Conservation (phyloP, 768 basidiomycete genomes). For the Lactarius sanguifluus region DNA sequence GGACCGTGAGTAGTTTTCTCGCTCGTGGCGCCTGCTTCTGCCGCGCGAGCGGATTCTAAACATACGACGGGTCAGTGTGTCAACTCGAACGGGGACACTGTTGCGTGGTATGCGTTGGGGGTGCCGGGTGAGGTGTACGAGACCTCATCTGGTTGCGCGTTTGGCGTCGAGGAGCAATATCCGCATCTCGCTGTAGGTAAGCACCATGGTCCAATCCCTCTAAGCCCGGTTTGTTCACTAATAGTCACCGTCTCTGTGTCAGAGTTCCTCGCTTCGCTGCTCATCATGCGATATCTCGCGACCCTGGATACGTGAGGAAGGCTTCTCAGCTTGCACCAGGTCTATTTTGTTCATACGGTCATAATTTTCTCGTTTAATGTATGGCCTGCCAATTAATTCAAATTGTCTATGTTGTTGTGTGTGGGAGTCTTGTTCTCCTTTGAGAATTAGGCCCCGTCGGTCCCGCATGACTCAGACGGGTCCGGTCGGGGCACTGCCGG, state of each 20-base stretch:
- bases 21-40: not conserved
- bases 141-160: constrained; percentile 57
- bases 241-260: constrained; percentile 15
- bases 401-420: not conserved
- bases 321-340: not conserved
- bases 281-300: constrained; percentile 64
- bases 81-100: constrained; percentile 48
- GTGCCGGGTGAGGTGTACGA: constrained; percentile 52
- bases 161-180: constrained; percentile 63
- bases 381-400: not conserved
- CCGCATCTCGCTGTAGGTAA: constrained; percentile 56
- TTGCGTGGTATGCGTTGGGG: constrained; percentile 63
- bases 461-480: not conserved
- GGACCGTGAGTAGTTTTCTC: constrained; percentile 50
- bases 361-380: not conserved
- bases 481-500: not conserved
- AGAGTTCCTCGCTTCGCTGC: constrained; percentile 62
- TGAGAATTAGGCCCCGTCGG: not conserved
- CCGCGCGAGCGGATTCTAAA: constrained; percentile 5
- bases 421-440: not conserved
- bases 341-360: not conserved
- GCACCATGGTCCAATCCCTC: constrained; percentile 25
- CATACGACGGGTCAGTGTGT: constrained; percentile 47
- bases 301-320: constrained; percentile 42
- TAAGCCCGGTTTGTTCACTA: not conserved